phyloP scores from a whole-genome alignment of 2,329 filamentous ascomycete genomes.

The Microcyclospora pomicola region DNA sequence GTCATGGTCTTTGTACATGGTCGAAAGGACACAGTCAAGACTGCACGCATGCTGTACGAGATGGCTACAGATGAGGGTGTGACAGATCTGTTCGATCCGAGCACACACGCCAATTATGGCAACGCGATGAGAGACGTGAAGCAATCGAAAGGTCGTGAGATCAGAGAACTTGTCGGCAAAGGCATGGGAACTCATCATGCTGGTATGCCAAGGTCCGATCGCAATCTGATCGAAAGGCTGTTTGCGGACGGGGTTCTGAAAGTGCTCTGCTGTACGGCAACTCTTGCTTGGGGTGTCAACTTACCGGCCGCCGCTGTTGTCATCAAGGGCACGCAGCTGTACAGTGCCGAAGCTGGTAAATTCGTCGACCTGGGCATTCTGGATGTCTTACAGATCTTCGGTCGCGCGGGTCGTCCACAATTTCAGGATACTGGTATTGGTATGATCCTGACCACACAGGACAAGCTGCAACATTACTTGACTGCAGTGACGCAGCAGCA shows the following conservation, averaged over 20 bases:
- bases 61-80: conserved; percentile 73
- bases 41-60: conserved; percentile 72
- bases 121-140: conserved; percentile 74
- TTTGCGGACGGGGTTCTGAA: conserved; percentile 89
- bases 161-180: conserved; percentile 78
- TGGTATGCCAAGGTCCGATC: conserved; percentile 85
- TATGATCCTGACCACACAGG: conserved; percentile 94
- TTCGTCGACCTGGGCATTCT: conserved; percentile 93
- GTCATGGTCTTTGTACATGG: conserved; percentile 99
- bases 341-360: conserved; percentile 91
- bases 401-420: conserved; percentile 91
- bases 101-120: conserved; percentile 63
- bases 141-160: conserved; percentile 67
- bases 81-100: conserved; percentile 70
- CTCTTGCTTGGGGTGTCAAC: conserved; percentile 96
- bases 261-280: conserved; percentile 95
- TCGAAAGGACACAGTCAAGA: conserved; percentile 80
- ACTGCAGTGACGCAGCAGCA: conserved; percentile 89
- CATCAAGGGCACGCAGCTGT: conserved; percentile 96
- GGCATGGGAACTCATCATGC: conserved; percentile 93
- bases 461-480: conserved; percentile 82
- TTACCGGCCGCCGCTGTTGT: conserved; percentile 90
- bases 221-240: conserved; percentile 87
- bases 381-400: conserved; percentile 95
- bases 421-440: conserved; percentile 97